A percentile compares a stretch with the other conserved stretches of the same genome.
Conservation (phyloP, 768 basidiomycete species). For the Tylopilus vinaceipallidus region DNA sequence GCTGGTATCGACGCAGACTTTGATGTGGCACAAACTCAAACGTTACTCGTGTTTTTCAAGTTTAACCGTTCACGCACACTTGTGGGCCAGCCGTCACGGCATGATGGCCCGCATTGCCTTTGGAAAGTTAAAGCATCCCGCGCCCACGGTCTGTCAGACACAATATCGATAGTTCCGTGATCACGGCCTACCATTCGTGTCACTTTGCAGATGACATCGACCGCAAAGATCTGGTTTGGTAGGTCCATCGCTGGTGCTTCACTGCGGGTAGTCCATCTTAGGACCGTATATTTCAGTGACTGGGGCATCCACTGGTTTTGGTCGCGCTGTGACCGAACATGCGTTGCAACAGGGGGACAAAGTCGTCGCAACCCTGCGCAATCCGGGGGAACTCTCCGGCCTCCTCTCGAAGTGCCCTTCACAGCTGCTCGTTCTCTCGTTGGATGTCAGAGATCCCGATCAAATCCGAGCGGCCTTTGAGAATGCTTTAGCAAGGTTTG, state of each 20-base stretch:
- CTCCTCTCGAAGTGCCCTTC: conserved; percentile 28
- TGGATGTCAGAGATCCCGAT: conserved; percentile 37
- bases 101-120: too few relatives aligned
- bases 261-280: neutral
- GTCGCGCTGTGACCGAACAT: conserved; percentile 33
- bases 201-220: too few relatives aligned
- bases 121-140: too few relatives aligned
- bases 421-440: conserved; percentile 36
- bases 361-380: conserved; percentile 43
- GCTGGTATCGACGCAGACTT: too few relatives aligned
- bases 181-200: too few relatives aligned
- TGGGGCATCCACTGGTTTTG: conserved; percentile 41
- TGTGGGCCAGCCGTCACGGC: too few relatives aligned
- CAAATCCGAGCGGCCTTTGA: conserved; percentile 37
- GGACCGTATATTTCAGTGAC: conserved; percentile 34
- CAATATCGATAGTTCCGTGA: too few relatives aligned
- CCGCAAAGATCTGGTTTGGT: conserved; percentile 26
- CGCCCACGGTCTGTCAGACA: too few relatives aligned
- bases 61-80: too few relatives aligned
- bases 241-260: conserved; percentile 1
- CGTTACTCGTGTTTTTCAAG: too few relatives aligned
- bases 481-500: conserved; percentile 35
- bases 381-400: conserved; percentile 27
- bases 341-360: conserved; percentile 39
- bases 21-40: too few relatives aligned